Base-by-base conservation (phyloP, 805 yeast genomes). In the Metschnikowia santaceciliae region DNA sequence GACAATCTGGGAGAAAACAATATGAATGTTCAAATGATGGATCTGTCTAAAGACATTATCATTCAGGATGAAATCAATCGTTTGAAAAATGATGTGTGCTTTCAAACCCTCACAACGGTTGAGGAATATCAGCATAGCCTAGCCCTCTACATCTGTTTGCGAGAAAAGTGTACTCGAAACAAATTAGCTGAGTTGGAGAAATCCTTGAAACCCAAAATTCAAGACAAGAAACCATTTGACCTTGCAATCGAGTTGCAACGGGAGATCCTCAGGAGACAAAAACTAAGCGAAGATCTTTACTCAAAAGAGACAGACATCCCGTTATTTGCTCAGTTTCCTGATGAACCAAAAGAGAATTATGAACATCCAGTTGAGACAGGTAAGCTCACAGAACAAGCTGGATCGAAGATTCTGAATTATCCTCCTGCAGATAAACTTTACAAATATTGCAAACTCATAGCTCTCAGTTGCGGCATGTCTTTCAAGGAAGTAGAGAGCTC, bases 381-480 rank as follows among this genome's bases (percentile, higher is more conserved):
- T 10, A 20, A 32, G 11, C 34, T 11, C 30, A 20, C 17, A 23
- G 38, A 33, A 7, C 34, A 26, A n/a, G 6, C 32, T 35, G 32
- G 37, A n/a, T 60, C 67, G 17, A 54, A 60, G 14, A 60, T 64
- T 15, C 56, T 65, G 23, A 56, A 55, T 43, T 66, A 61, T 49
- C 66, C 74, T 2, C 52, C 61, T 6, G 66, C 65, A 37, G 74
- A 71, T 50, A 64, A 63, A 42, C 61, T 72, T 32, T 63, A 64
- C 59, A 74, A 74, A 54, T 74, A 74, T 54, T 70, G 76, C 54
- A 65, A 66, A 52, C 61, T 74, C 49, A 70, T 74, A 6, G 66
- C 77, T 13, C 56, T 69, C 22, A 72, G 77, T 52, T 74, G 77
- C 50, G 78, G 75, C 13, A 70, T 74, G 75, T 58, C 68, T 40